Percentiles rank a stretch among this genome's conserved stretches.
Evolutionary conservation across 177 flowering plant species (phyloP).

Genomic region (Tripterygium wilfordii): DNA sequence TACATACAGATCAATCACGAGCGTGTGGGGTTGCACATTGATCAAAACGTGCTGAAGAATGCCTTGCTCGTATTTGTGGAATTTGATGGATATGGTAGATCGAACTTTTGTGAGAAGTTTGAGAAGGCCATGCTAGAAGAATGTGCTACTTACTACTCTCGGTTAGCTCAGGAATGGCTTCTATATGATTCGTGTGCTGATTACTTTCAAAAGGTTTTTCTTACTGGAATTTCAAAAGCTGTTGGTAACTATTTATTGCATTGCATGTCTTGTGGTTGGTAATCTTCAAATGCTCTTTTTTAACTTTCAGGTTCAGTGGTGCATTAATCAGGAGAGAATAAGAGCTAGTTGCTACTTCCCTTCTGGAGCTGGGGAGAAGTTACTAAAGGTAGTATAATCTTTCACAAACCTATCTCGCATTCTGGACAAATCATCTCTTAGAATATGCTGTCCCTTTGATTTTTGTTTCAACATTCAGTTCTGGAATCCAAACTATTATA

Average conservation of each 20-base stretch:
- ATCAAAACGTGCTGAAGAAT: constrained; percentile 10
- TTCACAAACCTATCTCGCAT: too few species aligned
- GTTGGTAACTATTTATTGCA: too few species aligned
- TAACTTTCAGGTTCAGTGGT: constrained; percentile 10
- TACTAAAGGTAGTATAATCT: constrained; percentile 12
- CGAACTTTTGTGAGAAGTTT: constrained; percentile 7
- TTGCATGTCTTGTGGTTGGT: too few species aligned
- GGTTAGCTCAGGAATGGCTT: constrained; percentile 10
- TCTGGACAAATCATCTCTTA: too few species aligned
- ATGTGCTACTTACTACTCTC: constrained; percentile 13
- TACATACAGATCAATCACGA: constrained; percentile 11
- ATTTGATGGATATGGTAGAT: constrained; percentile 2
- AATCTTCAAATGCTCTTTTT: background rate
- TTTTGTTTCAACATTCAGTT: too few species aligned
- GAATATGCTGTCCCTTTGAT: too few species aligned
- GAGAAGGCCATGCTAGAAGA: constrained; percentile 13
- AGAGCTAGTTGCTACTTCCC: constrained; percentile 11
- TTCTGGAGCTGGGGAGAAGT: constrained; percentile 4
- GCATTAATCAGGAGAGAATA: constrained; percentile 8
- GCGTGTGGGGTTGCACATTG: constrained; percentile 14
- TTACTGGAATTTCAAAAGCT: too few species aligned
- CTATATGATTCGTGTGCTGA: constrained; percentile 7
- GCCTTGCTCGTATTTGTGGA: constrained; percentile 11
- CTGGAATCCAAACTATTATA: too few species aligned
- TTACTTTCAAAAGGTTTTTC: constrained; percentile 20